phyloP scores from a whole-genome alignment of 2,329 filamentous ascomycete species.

The Xylaria sp. region DNA sequence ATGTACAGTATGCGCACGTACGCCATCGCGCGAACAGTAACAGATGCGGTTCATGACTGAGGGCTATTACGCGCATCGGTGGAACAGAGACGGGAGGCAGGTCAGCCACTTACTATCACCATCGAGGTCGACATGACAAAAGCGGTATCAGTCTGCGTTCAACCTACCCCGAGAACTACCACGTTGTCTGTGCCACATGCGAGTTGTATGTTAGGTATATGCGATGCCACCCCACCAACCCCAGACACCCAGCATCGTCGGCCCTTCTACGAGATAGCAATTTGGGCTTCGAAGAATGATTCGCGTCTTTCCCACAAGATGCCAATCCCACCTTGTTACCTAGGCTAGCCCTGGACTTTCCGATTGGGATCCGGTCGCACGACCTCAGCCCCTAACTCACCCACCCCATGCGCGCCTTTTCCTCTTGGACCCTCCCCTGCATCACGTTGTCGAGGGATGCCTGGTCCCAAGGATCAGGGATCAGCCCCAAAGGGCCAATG shows the following conservation, averaged over 20 bases:
- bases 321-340: constrained; percentile 9
- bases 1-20: neutral
- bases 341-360: constrained; percentile 13
- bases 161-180: constrained; percentile 29
- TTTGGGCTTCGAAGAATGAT: constrained; percentile 28
- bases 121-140: constrained; percentile 12
- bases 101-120: constrained; percentile 21
- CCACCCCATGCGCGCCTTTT: constrained; percentile 8
- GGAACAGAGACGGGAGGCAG: neutral
- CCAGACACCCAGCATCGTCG: constrained; percentile 16
- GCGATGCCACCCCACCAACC: constrained; percentile 24
- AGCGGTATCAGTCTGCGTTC: constrained; percentile 12
- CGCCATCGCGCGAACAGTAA: neutral
- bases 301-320: constrained; percentile 26
- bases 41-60: neutral
- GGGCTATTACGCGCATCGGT: constrained; percentile 5
- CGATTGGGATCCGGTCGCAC: constrained; percentile 35
- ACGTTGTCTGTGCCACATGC: constrained; percentile 30
- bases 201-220: neutral
- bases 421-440: constrained; percentile 27
- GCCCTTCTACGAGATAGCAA: constrained; percentile 35
- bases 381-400: constrained; percentile 19
- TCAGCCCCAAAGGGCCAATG: constrained; percentile 20
- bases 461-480: constrained; percentile 32
- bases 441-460: constrained; percentile 22